These are phyloP conservation scores for Solanum lycopersicoides DNA, from an alignment of 257 asterid genomes.

Conservation along the genomic window DNA sequence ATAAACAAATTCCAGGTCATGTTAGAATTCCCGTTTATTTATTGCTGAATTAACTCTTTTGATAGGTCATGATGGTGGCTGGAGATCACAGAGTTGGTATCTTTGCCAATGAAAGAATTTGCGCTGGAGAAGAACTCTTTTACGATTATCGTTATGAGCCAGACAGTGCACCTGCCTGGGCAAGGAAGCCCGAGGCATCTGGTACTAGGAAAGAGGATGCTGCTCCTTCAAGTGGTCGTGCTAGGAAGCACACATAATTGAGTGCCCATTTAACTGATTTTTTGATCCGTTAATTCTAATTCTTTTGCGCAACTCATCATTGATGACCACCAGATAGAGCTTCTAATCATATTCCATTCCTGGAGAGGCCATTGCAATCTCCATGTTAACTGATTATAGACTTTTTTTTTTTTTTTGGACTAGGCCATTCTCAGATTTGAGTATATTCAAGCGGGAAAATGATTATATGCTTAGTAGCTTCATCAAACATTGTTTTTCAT, in stretches of 20 bases:
- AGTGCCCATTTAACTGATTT: background rate
- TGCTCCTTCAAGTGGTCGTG: conserved; percentile 33
- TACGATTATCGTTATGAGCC: conserved; percentile 86
- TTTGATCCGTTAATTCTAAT: conserved; percentile 1
- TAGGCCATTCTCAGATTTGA: background rate
- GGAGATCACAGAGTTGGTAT: conserved; percentile 98
- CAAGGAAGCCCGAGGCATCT: conserved; percentile 73
- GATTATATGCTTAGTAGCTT: background rate
- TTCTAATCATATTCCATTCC: background rate
- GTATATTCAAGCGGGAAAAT: background rate
- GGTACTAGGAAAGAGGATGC: conserved; percentile 33
- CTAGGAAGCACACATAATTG: conserved; percentile 31
- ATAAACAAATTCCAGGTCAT: background rate
- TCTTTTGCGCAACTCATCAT: background rate
- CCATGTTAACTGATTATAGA: background rate
- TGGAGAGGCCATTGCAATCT: conserved; percentile 1
- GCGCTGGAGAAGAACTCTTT: conserved; percentile 89
- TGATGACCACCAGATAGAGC: background rate
- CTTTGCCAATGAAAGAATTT: conserved; percentile 72
- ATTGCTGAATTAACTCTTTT: background rate
- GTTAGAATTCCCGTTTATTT: background rate
- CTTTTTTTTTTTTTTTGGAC: background rate
- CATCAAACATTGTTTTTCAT: background rate
- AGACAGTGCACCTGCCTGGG: conserved; percentile 97
- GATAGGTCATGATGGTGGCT: conserved; percentile 89